phyloP scores from a whole-genome alignment of 306 rosid species.

The Casuarina glauca region DNA sequence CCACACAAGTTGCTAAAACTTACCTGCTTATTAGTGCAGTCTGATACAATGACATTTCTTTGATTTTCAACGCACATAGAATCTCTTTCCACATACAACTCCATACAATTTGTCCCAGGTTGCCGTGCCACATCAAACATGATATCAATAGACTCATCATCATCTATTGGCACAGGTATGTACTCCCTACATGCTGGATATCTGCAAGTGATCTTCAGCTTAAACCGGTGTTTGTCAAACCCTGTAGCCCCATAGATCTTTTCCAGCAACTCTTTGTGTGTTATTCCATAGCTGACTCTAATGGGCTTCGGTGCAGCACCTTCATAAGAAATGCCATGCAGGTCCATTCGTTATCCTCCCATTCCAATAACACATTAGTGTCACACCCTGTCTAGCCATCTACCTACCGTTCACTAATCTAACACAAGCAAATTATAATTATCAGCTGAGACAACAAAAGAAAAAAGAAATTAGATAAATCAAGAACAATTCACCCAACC shows the following conservation, averaged over 20 bases:
- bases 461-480: neutral
- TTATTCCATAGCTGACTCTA: conserved; percentile 29
- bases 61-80: conserved; percentile 6
- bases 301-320: conserved; percentile 32
- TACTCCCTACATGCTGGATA: conserved; percentile 35
- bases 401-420: conserved; percentile 14
- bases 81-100: conserved; percentile 26
- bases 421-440: neutral
- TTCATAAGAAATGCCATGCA: conserved; percentile 30
- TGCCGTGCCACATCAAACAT: conserved; percentile 31
- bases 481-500: neutral
- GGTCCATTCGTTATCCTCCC: conserved; percentile 28
- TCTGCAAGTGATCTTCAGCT: conserved; percentile 29
- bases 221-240: conserved; percentile 22
- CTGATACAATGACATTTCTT: conserved; percentile 8
- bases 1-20: neutral
- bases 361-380: conserved; percentile 34
- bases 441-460: neutral
- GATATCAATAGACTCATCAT: conserved; percentile 32
- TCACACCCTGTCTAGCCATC: conserved; percentile 33
- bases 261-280: conserved; percentile 26
- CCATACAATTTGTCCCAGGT: conserved; percentile 30
- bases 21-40: conserved; percentile 21
- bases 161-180: conserved; percentile 30
- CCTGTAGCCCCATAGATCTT: conserved; percentile 24